Evolutionary conservation across 2,329 filamentous ascomycete genomes (phyloP).

Genomic region (Pestalotiopsis sp.): DNA sequence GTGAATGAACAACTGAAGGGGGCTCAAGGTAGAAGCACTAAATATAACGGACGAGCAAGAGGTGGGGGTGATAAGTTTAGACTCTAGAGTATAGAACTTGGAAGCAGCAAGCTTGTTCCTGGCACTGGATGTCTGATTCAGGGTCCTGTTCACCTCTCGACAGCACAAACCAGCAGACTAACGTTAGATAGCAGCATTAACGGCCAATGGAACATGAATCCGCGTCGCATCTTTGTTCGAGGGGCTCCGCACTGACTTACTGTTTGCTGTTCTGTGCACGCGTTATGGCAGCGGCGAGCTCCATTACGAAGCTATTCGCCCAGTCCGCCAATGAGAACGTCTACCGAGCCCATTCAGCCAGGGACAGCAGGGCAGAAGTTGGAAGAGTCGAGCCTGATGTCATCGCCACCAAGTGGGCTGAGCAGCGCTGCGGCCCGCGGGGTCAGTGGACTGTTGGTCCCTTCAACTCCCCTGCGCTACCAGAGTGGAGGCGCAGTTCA

Average conservation of each 20-base stretch:
- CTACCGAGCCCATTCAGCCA: conserved; percentile 16
- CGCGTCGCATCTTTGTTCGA: not conserved
- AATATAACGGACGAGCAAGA: not conserved
- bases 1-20: no score
- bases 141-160: not conserved
- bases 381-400: conserved; percentile 20
- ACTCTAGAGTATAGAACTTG: not conserved
- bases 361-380: conserved; percentile 16
- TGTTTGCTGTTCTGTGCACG: not conserved
- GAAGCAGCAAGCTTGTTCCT: conserved; percentile 2
- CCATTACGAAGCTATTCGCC: not conserved
- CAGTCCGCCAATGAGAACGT: not conserved
- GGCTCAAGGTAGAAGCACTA: no score
- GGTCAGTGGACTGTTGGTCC: not conserved
- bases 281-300: conserved; percentile 7
- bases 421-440: conserved; percentile 9
- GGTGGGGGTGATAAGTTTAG: not conserved
- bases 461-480: not conserved
- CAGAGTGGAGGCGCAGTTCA: conserved; percentile 1
- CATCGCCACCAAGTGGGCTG: conserved; percentile 22
- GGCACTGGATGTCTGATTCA: not conserved
- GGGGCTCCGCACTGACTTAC: not conserved
- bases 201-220: not conserved
- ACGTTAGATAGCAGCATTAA: not conserved
- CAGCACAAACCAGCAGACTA: not conserved